These are phyloP conservation scores for Piper betle DNA, from an alignment of 164 flowering plant species.

Conservation along the genomic window DNA sequence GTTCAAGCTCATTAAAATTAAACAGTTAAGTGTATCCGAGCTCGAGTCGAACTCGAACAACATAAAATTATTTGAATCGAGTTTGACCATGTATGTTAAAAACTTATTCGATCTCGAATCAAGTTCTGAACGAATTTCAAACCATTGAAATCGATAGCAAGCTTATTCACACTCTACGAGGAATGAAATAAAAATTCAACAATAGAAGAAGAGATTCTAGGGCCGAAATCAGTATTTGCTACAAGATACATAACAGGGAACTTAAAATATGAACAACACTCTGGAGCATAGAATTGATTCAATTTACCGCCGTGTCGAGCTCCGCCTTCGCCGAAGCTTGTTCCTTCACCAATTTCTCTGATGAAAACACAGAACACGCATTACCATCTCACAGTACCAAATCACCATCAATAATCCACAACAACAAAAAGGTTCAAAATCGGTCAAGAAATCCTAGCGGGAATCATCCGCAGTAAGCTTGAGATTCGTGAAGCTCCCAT, in stretches of 20 bases:
- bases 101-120: too few relatives aligned
- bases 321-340: slow-evolving; percentile 87
- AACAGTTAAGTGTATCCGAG: too few relatives aligned
- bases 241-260: neutral
- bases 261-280: neutral
- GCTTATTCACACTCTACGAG: neutral
- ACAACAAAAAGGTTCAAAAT: neutral
- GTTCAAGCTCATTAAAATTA: too few relatives aligned
- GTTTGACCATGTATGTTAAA: too few relatives aligned
- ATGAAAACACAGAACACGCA: slow-evolving; percentile 7
- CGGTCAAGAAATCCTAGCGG: neutral
- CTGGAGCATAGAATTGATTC: neutral
- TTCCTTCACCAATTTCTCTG: slow-evolving; percentile 91
- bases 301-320: slow-evolving; percentile 73
- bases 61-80: too few relatives aligned
- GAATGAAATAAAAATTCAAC: neutral
- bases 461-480: slow-evolving; percentile 78
- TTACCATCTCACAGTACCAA: slow-evolving; percentile 1
- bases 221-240: neutral
- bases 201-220: too few relatives aligned
- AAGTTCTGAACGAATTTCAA: too few relatives aligned
- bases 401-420: neutral
- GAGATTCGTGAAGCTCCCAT: slow-evolving; percentile 65
- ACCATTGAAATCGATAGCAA: too few relatives aligned
- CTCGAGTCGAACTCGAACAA: too few relatives aligned